Evolutionary conservation across 495 filamentous ascomycete species (phyloP).

Genomic region (Daldinia vernicosa): DNA sequence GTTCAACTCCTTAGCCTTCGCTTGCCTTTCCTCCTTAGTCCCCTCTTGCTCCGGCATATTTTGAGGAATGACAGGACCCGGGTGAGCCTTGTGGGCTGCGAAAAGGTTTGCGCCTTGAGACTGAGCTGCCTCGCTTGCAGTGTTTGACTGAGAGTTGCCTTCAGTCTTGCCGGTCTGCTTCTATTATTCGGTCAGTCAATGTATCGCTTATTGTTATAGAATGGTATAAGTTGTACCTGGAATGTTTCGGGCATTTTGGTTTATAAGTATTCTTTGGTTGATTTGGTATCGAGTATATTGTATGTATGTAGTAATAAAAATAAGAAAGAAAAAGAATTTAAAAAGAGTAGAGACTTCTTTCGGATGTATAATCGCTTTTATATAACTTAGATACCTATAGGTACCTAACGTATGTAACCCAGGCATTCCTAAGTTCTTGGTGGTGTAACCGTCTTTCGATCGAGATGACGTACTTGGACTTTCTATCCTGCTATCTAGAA

Average conservation of each 20-base stretch:
- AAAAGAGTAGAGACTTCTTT: neutral
- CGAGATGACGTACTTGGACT: constrained; percentile 43
- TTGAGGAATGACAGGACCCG: constrained; percentile 60
- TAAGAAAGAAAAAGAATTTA: neutral
- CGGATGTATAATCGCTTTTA: constrained; percentile 15
- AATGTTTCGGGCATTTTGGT: constrained; percentile 43
- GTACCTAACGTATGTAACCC: neutral
- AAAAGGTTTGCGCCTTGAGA: constrained; percentile 47
- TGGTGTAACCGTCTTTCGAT: constrained; percentile 36
- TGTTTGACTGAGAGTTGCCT: constrained; percentile 45
- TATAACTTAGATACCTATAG: constrained; percentile 3
- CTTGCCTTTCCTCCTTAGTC: constrained; percentile 73
- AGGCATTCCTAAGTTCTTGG: constrained; percentile 9
- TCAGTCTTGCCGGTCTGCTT: constrained; percentile 46
- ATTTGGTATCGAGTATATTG: neutral
- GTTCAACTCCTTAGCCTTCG: constrained; percentile 71
- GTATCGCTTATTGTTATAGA: neutral
- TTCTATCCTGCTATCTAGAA: too few species aligned
- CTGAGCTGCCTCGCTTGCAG: constrained; percentile 46
- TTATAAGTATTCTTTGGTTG: constrained; percentile 9
- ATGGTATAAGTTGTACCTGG: constrained; percentile 37
- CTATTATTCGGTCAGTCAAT: constrained; percentile 3
- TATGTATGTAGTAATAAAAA: neutral
- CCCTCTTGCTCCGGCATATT: constrained; percentile 61
- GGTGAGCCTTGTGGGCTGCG: constrained; percentile 56